Percentiles rank a stretch among this genome's conserved stretches.
These are phyloP conservation scores for Monosporozyma servazzii DNA, from an alignment of 805 yeast species.

Conservation along the genomic window DNA sequence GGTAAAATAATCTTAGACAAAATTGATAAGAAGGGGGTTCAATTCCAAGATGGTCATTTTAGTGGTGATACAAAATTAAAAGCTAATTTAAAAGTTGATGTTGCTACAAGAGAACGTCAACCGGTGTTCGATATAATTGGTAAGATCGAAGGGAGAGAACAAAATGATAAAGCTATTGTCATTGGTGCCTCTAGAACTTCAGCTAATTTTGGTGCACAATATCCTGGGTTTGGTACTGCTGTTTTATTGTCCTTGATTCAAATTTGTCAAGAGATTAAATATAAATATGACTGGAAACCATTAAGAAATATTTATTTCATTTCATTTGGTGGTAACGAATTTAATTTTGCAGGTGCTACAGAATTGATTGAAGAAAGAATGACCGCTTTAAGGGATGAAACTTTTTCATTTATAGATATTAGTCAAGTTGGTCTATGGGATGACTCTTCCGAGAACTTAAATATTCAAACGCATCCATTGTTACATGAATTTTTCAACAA, in stretches of 20 bases:
- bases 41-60: constrained; percentile 14
- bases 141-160: constrained; percentile 71
- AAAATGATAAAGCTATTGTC: constrained; percentile 57
- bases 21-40: constrained; percentile 18
- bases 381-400: constrained; percentile 48
- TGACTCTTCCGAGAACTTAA: constrained; percentile 42
- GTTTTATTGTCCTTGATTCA: constrained; percentile 62
- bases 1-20: constrained; percentile 35
- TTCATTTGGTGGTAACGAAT: constrained; percentile 75
- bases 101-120: constrained; percentile 46
- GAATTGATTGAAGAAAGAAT: constrained; percentile 57
- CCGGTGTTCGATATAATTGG: constrained; percentile 74
- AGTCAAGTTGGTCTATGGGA: constrained; percentile 39
- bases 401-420: constrained; percentile 65
- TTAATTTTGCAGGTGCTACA: constrained; percentile 76
- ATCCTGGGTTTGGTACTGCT: constrained; percentile 68
- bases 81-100: constrained; percentile 31
- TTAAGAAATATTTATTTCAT: constrained; percentile 71
- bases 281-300: constrained; percentile 70
- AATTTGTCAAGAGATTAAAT: constrained; percentile 53
- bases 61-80: constrained; percentile 18
- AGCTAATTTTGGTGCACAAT: constrained; percentile 61
- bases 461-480: constrained; percentile 57
- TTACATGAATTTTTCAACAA: constrained; percentile 39
- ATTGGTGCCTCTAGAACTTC: constrained; percentile 83